phyloP scores from a whole-genome alignment of 2,329 filamentous ascomycete species.

The Exophiala calicioides region DNA sequence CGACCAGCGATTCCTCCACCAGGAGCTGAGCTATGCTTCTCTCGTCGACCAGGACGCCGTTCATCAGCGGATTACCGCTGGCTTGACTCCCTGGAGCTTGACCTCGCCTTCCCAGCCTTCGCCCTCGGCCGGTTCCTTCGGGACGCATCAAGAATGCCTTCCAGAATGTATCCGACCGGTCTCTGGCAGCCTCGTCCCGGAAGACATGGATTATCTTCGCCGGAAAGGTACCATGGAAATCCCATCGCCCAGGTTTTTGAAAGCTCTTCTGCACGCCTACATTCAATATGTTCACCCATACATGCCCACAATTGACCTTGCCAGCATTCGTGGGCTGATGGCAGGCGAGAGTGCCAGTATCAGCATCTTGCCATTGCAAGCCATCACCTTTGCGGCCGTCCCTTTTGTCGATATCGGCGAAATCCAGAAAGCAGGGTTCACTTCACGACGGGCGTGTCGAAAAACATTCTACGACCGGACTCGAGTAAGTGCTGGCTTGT shows the following conservation, averaged over 20 bases:
- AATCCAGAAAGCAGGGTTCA: constrained; percentile 67
- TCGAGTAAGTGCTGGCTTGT: constrained; percentile 1
- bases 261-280: constrained; percentile 76
- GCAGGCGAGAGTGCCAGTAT: constrained; percentile 59
- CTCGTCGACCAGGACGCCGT: not conserved
- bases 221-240: constrained; percentile 72
- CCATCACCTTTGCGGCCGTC: constrained; percentile 87
- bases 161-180: constrained; percentile 48
- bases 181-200: constrained; percentile 70
- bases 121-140: not conserved
- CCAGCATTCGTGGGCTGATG: constrained; percentile 53
- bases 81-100: not conserved
- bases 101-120: not conserved
- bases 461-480: constrained; percentile 12
- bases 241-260: constrained; percentile 68
- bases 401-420: constrained; percentile 83
- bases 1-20: constrained; percentile 4
- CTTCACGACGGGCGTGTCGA: constrained; percentile 35
- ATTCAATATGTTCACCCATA: constrained; percentile 88
- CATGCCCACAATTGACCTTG: constrained; percentile 78
- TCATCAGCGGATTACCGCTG: not conserved
- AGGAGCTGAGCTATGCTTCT: constrained; percentile 8
- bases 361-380: constrained; percentile 86
- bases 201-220: constrained; percentile 79
- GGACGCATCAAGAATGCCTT: not conserved